Evolutionary conservation across 768 basidiomycete species (phyloP).

Genomic region (Russula griseocarnosa): DNA sequence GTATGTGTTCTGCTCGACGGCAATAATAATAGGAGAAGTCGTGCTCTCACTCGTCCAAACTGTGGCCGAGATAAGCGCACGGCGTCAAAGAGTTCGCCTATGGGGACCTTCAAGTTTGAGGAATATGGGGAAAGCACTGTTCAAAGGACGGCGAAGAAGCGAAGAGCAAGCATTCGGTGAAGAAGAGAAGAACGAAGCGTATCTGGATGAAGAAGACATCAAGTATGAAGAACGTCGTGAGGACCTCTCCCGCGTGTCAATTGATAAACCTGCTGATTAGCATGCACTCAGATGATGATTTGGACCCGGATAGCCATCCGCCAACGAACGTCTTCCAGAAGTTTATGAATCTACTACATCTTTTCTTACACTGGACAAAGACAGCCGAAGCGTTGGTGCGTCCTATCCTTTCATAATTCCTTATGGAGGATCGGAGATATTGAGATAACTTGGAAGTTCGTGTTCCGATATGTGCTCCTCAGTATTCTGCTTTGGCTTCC

Average conservation of each 20-base stretch:
- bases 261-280: not conserved
- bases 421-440: not conserved
- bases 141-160: conserved; percentile 28
- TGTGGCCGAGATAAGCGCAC: conserved; percentile 38
- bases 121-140: conserved; percentile 33
- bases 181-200: conserved; percentile 32
- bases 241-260: conserved; percentile 4
- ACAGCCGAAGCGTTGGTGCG: conserved; percentile 43
- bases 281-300: conserved; percentile 30
- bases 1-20: conserved; percentile 47
- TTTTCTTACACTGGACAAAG: conserved; percentile 39
- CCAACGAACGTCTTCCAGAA: conserved; percentile 44
- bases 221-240: conserved; percentile 21
- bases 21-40: conserved; percentile 40
- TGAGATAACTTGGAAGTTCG: conserved; percentile 38
- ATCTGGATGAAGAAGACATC: conserved; percentile 30
- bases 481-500: conserved; percentile 53
- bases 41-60: conserved; percentile 39
- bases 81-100: conserved; percentile 39
- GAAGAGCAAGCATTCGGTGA: conserved; percentile 33
- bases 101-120: conserved; percentile 50
- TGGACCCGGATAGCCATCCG: conserved; percentile 48
- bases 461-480: conserved; percentile 47
- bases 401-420: conserved; percentile 3
- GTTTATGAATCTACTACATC: conserved; percentile 38